Base-by-base conservation (phyloP, 257 asterid species). In the Solanum chiquidenum region DNA sequence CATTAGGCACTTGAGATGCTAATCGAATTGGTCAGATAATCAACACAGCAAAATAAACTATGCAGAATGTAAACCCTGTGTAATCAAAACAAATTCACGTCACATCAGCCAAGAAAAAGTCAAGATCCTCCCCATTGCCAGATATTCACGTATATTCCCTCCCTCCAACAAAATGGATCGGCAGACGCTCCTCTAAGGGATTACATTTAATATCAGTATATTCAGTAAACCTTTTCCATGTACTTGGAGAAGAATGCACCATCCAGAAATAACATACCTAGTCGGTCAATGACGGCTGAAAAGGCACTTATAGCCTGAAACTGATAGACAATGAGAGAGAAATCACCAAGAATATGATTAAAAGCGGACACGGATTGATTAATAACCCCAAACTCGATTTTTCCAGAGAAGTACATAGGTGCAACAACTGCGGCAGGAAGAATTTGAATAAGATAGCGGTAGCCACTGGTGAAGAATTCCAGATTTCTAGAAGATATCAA, bases 371-470 rank as follows among this genome's bases (percentile, higher is more conserved):
- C 94, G 13, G 98, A 96, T 87, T 96, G 98, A 91, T 94, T 96
- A 86, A 96, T 94, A 72, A 96, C 98, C 89, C 99, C 99, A 94
- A 96, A 95, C 88, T 96, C 99, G 86, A 95, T 94, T 94, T 95
- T 96, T 35, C 99, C 99, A 86, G 99, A 93, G 92, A 96, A 96
- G 90, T 92, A 96, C 98, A 96, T 95, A 46, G 99, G 99, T 68
- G 98, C 99, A 86, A 96, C 98, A 87, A 96, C 98, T 69, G 99
- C 99, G 49, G 97, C 99, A 58, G 99, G 99, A 90, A 96, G 98
- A 91, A 95, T 92, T 91, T 96, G 99, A 90, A 96, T 96, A 89
- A 96, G 94, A 90, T 95, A 95, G 66, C 98, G 93, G 87, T 96
- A 96, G 75, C 98, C 99, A 91, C 7, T 95, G 89, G 99, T 96